Percentiles rank a stretch among this genome's conserved stretches.
phyloP scores from a whole-genome alignment of 495 filamentous ascomycete genomes.

The Entonaema liquescens region DNA sequence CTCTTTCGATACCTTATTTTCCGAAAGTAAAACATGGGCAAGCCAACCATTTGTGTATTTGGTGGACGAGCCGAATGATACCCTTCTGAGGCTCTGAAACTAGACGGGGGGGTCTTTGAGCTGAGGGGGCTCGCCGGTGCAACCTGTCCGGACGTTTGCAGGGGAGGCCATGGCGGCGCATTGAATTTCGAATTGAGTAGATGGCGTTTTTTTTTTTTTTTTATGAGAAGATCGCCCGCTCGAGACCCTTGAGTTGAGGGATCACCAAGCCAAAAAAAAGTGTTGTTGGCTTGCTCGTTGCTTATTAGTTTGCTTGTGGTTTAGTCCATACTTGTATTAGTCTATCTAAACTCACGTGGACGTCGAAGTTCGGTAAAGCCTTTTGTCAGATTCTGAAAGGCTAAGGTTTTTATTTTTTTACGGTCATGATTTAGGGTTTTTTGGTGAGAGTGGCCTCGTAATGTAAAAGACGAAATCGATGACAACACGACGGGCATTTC shows the following conservation, averaged over 20 bases:
- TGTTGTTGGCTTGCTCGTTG: neutral
- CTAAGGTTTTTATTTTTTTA: slow-evolving; percentile 23
- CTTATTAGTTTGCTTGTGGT: neutral
- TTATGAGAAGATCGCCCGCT: slow-evolving; percentile 24
- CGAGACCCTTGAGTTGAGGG: slow-evolving; percentile 11
- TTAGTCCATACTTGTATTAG: neutral
- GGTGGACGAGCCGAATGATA: slow-evolving; percentile 4
- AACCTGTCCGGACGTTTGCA: slow-evolving; percentile 16
- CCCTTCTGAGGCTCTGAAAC: slow-evolving; percentile 39
- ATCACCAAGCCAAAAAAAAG: slow-evolving; percentile 16
- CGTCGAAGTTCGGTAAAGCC: slow-evolving; percentile 2
- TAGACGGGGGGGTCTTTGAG: slow-evolving; percentile 2
- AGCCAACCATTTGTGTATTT: neutral
- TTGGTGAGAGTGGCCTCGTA: slow-evolving; percentile 18
- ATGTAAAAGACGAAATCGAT: slow-evolving; percentile 31
- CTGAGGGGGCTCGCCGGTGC: slow-evolving; percentile 23
- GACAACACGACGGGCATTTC: slow-evolving; percentile 9
- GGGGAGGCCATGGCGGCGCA: slow-evolving; percentile 17
- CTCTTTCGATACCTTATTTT: slow-evolving; percentile 16
- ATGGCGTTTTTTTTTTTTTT: neutral
- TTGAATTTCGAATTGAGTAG: slow-evolving; percentile 14
- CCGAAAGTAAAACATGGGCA: slow-evolving; percentile 19
- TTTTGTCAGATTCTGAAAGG: slow-evolving; percentile 13
- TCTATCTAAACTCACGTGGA: slow-evolving; percentile 5
- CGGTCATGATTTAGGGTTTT: slow-evolving; percentile 24